phyloP scores from a whole-genome alignment of 2,329 filamentous ascomycete genomes.

The Cytospora chrysosperma region DNA sequence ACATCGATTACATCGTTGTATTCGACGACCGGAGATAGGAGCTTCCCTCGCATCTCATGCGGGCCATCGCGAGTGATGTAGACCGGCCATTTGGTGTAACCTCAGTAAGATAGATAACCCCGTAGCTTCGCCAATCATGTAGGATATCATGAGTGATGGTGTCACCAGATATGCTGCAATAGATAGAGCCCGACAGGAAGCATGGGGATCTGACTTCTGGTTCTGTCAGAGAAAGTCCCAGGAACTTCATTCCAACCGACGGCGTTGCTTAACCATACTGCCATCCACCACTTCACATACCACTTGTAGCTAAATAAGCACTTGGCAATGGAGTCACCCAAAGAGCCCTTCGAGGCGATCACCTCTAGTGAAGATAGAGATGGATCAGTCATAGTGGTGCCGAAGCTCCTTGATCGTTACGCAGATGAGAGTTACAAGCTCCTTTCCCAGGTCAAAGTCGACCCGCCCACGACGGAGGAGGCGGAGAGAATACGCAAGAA shows the following conservation, averaged over 20 bases:
- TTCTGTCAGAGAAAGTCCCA: neutral
- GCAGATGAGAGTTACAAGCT: slow-evolving; percentile 44
- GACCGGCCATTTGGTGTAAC: neutral
- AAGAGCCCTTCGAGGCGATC: neutral
- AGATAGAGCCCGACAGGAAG: neutral
- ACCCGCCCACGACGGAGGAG: slow-evolving; percentile 35
- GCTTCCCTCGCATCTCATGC: neutral
- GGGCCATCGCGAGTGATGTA: slow-evolving; percentile 9
- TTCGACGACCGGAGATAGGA: neutral
- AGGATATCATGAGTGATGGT: slow-evolving; percentile 7
- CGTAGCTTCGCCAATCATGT: slow-evolving; percentile 5
- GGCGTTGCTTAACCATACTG: neutral
- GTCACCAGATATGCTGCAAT: neutral
- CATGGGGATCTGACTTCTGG: neutral
- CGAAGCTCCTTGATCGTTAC: slow-evolving; percentile 37
- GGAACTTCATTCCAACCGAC: neutral
- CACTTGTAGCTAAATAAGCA: neutral
- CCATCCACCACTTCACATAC: neutral
- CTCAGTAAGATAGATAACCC: neutral
- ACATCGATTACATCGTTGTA: neutral
- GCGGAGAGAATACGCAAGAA: slow-evolving; percentile 34
- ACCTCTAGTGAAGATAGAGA: slow-evolving; percentile 2
- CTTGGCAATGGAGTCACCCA: slow-evolving; percentile 3
- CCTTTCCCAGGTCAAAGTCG: slow-evolving; percentile 38
- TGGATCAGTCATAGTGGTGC: slow-evolving; percentile 12